Conservation (phyloP, 2,329 filamentous ascomycete species). For the Pezicula radicicola region DNA sequence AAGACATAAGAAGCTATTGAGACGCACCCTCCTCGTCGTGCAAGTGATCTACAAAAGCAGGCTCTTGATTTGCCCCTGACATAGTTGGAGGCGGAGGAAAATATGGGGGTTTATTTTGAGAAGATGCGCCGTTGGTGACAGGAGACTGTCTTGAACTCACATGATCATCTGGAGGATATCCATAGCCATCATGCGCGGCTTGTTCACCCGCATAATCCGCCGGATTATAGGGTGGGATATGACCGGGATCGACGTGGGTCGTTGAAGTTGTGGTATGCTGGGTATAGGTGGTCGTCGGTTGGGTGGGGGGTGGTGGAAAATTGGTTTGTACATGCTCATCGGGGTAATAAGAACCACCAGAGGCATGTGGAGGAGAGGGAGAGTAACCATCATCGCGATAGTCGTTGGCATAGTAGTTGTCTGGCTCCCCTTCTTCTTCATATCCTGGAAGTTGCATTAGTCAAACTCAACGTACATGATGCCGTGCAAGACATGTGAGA, state of each 20-base stretch:
- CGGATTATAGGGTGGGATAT: slow-evolving; percentile 28
- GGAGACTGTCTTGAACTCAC: slow-evolving; percentile 25
- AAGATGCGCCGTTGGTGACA: slow-evolving; percentile 5
- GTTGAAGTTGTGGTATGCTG: slow-evolving; percentile 21
- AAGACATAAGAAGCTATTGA: slow-evolving; percentile 7
- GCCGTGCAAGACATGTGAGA: slow-evolving; percentile 7
- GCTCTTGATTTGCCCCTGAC: slow-evolving; percentile 1
- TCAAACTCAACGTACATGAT: slow-evolving; percentile 15
- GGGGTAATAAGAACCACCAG: slow-evolving; percentile 28
- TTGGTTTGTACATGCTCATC: slow-evolving; percentile 11
- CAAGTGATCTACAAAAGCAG: slow-evolving; percentile 17
- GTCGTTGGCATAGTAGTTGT: slow-evolving; percentile 26
- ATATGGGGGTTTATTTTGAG: slow-evolving; percentile 12
- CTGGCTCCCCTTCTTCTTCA: slow-evolving; percentile 26
- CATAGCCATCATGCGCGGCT: slow-evolving; percentile 16
- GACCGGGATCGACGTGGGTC: slow-evolving; percentile 16
- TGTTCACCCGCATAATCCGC: slow-evolving; percentile 24
- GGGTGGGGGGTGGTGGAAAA: slow-evolving; percentile 21
- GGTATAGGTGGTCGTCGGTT: slow-evolving; percentile 13
- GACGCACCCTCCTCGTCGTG: slow-evolving; percentile 20
- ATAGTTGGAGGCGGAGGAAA: slow-evolving; percentile 24
- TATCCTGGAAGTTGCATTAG: slow-evolving; percentile 21
- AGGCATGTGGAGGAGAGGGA: slow-evolving; percentile 30
- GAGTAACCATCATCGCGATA: slow-evolving; percentile 26
- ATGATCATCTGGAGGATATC: slow-evolving; percentile 27